Evolutionary conservation across 805 yeast genomes (phyloP).

Genomic region (Saccharomycopsis schoenii): DNA sequence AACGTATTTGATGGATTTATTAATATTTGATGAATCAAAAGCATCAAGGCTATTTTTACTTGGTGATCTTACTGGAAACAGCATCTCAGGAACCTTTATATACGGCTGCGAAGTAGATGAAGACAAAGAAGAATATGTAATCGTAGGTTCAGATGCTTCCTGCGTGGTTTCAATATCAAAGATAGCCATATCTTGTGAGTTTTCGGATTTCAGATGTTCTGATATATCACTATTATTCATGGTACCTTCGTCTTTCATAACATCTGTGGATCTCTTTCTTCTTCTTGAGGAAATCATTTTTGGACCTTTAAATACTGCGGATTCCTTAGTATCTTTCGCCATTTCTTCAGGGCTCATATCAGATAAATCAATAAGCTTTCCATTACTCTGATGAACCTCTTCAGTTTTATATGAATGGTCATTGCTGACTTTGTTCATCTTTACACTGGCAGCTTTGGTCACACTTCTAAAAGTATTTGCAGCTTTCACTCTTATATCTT

Average conservation of each 20-base stretch:
- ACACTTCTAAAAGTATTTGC: neutral
- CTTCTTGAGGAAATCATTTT: constrained; percentile 61
- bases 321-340: neutral
- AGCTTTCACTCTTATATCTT: constrained; percentile 9
- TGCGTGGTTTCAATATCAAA: neutral
- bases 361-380: constrained; percentile 9
- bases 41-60: neutral
- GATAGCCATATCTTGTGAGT: neutral
- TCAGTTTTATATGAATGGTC: neutral
- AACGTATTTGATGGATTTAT: neutral
- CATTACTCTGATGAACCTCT: constrained; percentile 12
- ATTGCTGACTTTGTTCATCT: neutral
- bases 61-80: constrained; percentile 8
- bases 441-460: neutral
- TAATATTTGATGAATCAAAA: neutral
- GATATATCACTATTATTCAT: neutral
- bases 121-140: neutral
- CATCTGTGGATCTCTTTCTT: constrained; percentile 23
- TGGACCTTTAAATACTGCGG: constrained; percentile 36
- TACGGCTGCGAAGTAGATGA: constrained; percentile 10
- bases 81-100: constrained; percentile 17
- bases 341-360: constrained; percentile 21
- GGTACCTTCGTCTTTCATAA: neutral
- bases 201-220: neutral
- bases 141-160: neutral